phyloP scores from a whole-genome alignment of 352 stramenopile species.

The Detonula confervacea region DNA sequence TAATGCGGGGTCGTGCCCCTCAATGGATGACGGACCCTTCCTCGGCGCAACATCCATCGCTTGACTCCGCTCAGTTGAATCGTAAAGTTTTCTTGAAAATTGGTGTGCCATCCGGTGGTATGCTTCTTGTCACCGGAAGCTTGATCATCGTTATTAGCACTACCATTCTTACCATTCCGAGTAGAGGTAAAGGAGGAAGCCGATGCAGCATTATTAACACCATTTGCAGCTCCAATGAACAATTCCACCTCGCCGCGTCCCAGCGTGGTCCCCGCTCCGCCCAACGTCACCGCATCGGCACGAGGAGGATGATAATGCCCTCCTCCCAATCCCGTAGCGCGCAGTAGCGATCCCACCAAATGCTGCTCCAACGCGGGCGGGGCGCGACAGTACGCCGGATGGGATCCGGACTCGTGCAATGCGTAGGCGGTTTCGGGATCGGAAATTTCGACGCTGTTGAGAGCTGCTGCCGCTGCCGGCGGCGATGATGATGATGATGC shows the following conservation, averaged over 20 bases:
- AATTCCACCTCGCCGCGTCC: conserved; percentile 87
- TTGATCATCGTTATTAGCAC: too few species aligned
- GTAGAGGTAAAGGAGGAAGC: too few species aligned
- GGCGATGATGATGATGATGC: conserved; percentile 2
- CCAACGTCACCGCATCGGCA: conserved; percentile 21
- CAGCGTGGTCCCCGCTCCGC: conserved; percentile 48
- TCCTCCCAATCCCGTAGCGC: conserved; percentile 82
- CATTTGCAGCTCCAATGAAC: conserved; percentile 71
- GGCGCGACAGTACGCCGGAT: conserved; percentile 86
- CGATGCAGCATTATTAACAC: neutral
- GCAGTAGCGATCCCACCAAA: conserved; percentile 77
- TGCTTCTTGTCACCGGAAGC: conserved; percentile 36
- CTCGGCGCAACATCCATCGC: conserved; percentile 82
- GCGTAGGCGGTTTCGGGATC: conserved; percentile 71
- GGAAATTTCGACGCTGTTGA: conserved; percentile 79
- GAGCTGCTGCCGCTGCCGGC: conserved; percentile 21
- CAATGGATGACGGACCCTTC: conserved; percentile 76
- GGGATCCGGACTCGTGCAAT: conserved; percentile 62
- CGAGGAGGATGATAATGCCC: conserved; percentile 80
- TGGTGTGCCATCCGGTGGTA: conserved; percentile 86
- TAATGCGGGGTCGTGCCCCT: conserved; percentile 88
- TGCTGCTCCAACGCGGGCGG: conserved; percentile 76
- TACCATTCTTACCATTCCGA: neutral
- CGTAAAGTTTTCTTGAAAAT: conserved; percentile 91
- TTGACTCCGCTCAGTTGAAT: conserved; percentile 86